Percentiles rank a stretch among this genome's conserved stretches.
These are phyloP conservation scores for Bruguiera gymnorhiza DNA, from an alignment of 345 rosid genomes.

Conservation along the genomic window DNA sequence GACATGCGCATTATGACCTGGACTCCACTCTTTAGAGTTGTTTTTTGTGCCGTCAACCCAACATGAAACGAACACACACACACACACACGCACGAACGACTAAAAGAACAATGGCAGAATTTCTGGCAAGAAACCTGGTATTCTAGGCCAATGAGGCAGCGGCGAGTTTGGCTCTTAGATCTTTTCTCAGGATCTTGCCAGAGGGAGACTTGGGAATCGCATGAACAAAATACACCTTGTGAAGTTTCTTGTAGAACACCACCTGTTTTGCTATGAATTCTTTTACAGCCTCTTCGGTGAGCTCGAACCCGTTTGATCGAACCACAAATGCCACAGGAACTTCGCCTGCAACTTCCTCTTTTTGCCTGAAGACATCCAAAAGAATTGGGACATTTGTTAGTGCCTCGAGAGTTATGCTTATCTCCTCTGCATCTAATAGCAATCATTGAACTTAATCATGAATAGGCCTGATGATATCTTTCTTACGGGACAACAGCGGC, in stretches of 20 bases:
- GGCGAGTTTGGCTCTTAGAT: conserved; percentile 61
- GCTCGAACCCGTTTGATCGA: conserved; percentile 47
- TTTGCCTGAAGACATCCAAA: conserved; percentile 37
- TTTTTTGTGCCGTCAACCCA: no score
- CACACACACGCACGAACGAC: no score
- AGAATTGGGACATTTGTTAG: no score
- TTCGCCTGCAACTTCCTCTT: conserved; percentile 83
- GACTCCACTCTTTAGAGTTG: no score
- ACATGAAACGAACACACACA: no score
- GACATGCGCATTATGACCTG: no score
- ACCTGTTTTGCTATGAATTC: conserved; percentile 65
- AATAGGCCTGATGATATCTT: no score
- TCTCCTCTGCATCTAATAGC: no score
- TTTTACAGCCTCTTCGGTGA: conserved; percentile 62
- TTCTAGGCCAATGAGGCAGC: neutral
- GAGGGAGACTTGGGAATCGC: conserved; percentile 88
- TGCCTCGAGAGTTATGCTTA: no score
- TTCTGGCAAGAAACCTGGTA: no score
- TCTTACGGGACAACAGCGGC: conserved; percentile 94
- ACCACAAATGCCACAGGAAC: conserved; percentile 94
- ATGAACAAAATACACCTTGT: conserved; percentile 63
- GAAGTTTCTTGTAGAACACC: conserved; percentile 80
- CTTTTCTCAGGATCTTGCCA: conserved; percentile 83
- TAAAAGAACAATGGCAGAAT: no score
- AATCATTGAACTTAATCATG: no score